These are phyloP conservation scores for Trametes elegans DNA, from an alignment of 768 basidiomycete species.

Conservation along the genomic window DNA sequence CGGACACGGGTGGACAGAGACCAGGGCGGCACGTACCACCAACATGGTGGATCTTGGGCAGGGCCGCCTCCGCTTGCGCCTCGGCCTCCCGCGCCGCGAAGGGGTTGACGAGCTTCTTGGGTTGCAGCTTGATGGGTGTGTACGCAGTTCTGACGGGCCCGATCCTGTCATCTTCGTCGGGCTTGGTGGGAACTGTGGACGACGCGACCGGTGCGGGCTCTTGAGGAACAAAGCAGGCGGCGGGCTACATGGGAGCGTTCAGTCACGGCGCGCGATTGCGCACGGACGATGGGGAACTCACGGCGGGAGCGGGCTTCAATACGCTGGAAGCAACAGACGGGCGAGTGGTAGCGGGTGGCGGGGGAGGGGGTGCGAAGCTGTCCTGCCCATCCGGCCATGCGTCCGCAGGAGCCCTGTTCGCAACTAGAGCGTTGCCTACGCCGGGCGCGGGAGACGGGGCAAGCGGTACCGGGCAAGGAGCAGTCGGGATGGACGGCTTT, in stretches of 20 bases:
- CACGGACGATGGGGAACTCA: constrained; percentile 22
- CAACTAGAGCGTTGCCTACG: constrained; percentile 27
- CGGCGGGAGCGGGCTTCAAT: constrained; percentile 41
- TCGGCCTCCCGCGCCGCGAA: constrained; percentile 64
- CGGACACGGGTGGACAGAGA: neutral
- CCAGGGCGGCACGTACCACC: neutral
- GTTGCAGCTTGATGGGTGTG: constrained; percentile 82
- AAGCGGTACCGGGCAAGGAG: constrained; percentile 49
- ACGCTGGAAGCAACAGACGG: constrained; percentile 30
- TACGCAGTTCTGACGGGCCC: constrained; percentile 85
- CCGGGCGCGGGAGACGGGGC: constrained; percentile 26
- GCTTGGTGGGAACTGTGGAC: constrained; percentile 59
- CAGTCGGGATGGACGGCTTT: constrained; percentile 38
- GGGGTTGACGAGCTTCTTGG: constrained; percentile 85
- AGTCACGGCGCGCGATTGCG: neutral
- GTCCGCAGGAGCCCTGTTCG: constrained; percentile 35
- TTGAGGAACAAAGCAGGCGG: constrained; percentile 31
- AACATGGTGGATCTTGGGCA: constrained; percentile 18
- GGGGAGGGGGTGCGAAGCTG: constrained; percentile 32
- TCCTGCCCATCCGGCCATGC: constrained; percentile 58
- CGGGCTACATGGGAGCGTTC: constrained; percentile 12
- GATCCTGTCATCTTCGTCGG: constrained; percentile 78
- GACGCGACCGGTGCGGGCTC: constrained; percentile 39
- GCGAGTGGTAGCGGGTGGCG: constrained; percentile 31
- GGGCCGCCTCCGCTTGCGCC: constrained; percentile 33